phyloP scores from a whole-genome alignment of 176 grass and related monocot species.

The Aegilops speltoides region DNA sequence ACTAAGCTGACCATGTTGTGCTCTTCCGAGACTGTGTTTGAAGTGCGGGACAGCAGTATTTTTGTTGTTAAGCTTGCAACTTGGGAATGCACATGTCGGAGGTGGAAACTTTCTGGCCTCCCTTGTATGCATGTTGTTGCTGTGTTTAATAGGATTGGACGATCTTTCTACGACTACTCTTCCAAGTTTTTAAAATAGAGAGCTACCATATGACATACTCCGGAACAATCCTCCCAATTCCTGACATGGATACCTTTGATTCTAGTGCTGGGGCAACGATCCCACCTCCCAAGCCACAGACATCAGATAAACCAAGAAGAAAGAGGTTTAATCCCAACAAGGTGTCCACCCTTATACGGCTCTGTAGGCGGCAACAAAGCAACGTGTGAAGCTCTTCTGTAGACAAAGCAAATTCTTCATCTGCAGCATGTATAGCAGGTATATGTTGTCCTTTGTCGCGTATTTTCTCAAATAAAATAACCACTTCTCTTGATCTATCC shows the following conservation, averaged over 20 bases:
- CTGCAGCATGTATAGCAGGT: conserved; percentile 32
- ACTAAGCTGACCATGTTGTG: conserved; percentile 76
- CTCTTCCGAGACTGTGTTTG: conserved; percentile 96
- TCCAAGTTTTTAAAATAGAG: conserved; percentile 68
- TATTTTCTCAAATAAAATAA: too few species aligned
- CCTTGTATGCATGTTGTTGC: conserved; percentile 93
- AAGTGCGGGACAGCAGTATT: conserved; percentile 86
- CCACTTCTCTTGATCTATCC: too few species aligned
- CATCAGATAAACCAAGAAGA: conserved; percentile 82
- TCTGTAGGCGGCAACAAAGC: conserved; percentile 93
- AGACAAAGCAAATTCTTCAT: conserved; percentile 21
- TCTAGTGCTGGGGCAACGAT: conserved; percentile 64
- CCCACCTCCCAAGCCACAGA: conserved; percentile 63
- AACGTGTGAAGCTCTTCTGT: conserved; percentile 81
- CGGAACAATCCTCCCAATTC: conserved; percentile 70
- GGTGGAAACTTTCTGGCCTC: conserved; percentile 90
- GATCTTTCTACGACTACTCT: conserved; percentile 78
- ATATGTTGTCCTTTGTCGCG: not conserved
- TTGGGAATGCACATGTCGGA: conserved; percentile 87
- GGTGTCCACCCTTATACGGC: conserved; percentile 54
- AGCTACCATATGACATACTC: conserved; percentile 77
- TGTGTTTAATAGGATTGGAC: conserved; percentile 67
- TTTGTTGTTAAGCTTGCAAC: conserved; percentile 83
- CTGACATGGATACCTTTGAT: conserved; percentile 82
- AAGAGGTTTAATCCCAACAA: conserved; percentile 86